phyloP scores from a whole-genome alignment of 768 basidiomycete species.

The Cyathus striatus region DNA sequence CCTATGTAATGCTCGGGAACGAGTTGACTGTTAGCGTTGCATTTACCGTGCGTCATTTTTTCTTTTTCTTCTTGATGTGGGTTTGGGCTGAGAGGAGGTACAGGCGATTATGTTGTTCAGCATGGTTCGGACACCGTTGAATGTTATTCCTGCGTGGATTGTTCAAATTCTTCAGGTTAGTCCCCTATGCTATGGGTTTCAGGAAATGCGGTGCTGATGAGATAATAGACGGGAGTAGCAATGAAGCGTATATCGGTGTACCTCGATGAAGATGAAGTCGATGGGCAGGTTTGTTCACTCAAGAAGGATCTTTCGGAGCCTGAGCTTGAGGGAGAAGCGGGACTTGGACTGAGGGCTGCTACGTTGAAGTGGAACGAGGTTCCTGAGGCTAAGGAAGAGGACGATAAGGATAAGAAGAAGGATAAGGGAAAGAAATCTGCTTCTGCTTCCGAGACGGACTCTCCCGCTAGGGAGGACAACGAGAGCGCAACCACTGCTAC shows the following conservation, averaged over 20 bases:
- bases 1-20: conserved; percentile 66
- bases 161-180: conserved; percentile 67
- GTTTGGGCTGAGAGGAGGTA: too few relatives aligned
- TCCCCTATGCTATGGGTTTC: not conserved
- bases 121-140: conserved; percentile 82
- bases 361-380: conserved; percentile 62
- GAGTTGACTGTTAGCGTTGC: conserved; percentile 75
- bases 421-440: conserved; percentile 12
- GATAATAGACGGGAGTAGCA: conserved; percentile 55
- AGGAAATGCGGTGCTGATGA: not conserved
- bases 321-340: conserved; percentile 24
- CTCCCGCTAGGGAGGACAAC: conserved; percentile 7
- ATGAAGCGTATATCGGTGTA: conserved; percentile 64
- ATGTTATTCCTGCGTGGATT: conserved; percentile 75
- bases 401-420: conserved; percentile 21
- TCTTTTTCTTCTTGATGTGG: too few relatives aligned
- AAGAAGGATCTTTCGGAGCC: conserved; percentile 34
- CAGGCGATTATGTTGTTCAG: conserved; percentile 77
- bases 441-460: conserved; percentile 7
- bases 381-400: too few relatives aligned
- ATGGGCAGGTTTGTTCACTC: conserved; percentile 59
- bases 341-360: conserved; percentile 54
- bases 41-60: conserved; percentile 65
- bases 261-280: conserved; percentile 67
- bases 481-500: conserved; percentile 15